Conservation (phyloP, 306 rosid species). For the Arachis stenosperma region DNA sequence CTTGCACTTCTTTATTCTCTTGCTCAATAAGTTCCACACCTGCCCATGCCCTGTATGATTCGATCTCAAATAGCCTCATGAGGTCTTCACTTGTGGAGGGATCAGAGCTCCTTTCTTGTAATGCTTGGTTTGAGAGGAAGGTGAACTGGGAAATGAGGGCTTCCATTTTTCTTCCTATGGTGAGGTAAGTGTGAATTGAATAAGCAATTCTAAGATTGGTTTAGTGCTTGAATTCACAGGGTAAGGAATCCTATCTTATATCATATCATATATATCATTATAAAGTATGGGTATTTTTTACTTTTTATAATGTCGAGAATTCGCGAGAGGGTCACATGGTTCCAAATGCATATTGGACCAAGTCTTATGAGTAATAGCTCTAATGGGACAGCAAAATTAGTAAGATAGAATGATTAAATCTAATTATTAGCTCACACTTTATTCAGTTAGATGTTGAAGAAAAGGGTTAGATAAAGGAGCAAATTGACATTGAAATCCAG, state of each 20-base stretch:
- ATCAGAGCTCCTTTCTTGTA: conserved; percentile 74
- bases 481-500: not conserved
- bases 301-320: conserved; percentile 23
- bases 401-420: not conserved
- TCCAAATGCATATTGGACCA: not conserved
- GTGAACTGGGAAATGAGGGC: conserved; percentile 72
- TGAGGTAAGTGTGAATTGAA: conserved; percentile 3
- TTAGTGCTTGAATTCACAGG: conserved; percentile 4
- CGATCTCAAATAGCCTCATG: conserved; percentile 87
- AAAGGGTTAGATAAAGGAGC: not conserved
- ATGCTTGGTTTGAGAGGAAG: conserved; percentile 72
- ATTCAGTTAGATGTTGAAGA: not conserved
- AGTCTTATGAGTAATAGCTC: not conserved
- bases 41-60: conserved; percentile 91
- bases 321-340: not conserved
- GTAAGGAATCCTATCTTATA: not conserved
- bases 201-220: conserved; percentile 12
- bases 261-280: not conserved
- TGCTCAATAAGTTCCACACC: conserved; percentile 64
- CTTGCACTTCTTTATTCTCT: conserved; percentile 48
- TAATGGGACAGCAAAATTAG: not conserved
- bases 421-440: not conserved
- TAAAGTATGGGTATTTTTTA: not conserved
- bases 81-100: conserved; percentile 77
- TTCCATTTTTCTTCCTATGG: conserved; percentile 53